Conservation (phyloP, 306 rosid genomes). For the Cicer judaicum region DNA sequence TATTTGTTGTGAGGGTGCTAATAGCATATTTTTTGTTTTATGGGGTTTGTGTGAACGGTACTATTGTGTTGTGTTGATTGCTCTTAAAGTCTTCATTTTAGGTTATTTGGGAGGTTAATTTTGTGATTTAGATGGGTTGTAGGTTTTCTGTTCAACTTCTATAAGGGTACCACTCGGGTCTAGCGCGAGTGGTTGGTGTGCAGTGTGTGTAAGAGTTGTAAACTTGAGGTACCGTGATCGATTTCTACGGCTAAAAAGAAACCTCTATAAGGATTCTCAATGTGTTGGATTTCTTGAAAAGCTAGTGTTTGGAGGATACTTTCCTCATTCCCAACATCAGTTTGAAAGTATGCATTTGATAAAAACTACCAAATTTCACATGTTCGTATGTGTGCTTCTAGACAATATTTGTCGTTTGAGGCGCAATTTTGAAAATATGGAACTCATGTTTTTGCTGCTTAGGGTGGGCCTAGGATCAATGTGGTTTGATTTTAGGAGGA, state of each 20-base stretch:
- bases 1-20: background rate
- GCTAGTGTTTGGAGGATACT: background rate
- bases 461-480: background rate
- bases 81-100: background rate
- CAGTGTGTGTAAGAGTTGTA: too few relatives aligned
- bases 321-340: background rate
- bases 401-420: background rate
- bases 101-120: background rate
- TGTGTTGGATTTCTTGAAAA: constrained; percentile 20
- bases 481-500: background rate
- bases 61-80: constrained; percentile 14
- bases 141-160: constrained; percentile 14
- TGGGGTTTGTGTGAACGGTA: background rate
- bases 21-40: background rate
- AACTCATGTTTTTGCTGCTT: background rate
- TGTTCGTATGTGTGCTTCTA: background rate
- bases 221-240: too few relatives aligned
- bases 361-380: background rate
- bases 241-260: background rate
- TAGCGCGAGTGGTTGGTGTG: too few relatives aligned
- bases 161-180: background rate
- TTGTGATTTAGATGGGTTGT: background rate
- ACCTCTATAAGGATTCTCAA: background rate
- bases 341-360: background rate
- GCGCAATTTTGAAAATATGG: background rate